These are phyloP conservation scores for Aspergillus pseudoviridinutans DNA, from an alignment of 2,329 filamentous ascomycete species.

Conservation along the genomic window DNA sequence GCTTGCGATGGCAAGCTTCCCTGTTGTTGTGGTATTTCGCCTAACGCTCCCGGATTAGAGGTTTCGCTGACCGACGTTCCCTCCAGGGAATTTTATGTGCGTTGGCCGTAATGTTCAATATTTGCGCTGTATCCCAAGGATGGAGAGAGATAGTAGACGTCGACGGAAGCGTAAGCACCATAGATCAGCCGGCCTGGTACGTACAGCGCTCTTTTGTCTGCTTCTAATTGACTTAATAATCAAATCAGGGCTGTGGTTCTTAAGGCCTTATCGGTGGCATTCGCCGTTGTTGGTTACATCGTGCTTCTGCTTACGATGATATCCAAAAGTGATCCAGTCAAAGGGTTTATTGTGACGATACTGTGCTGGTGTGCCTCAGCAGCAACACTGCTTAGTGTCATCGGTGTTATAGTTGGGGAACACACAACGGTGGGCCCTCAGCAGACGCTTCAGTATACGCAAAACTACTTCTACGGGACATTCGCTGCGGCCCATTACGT, in stretches of 20 bases:
- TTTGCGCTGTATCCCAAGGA: neutral
- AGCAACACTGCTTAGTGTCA: neutral
- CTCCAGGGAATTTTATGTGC: neutral
- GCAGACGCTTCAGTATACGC: neutral
- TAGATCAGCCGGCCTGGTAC: neutral
- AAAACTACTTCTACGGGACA: slow-evolving; percentile 5
- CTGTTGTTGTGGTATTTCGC: neutral
- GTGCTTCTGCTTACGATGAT: neutral
- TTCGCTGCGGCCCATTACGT: slow-evolving; percentile 2
- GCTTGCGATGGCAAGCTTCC: neutral
- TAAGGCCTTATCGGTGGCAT: slow-evolving; percentile 1
- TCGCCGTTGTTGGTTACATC: neutral
- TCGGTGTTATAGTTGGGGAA: neutral
- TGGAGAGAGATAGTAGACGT: neutral
- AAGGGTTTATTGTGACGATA: neutral
- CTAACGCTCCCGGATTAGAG: neutral
- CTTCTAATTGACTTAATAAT: neutral
- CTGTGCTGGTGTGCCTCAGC: neutral
- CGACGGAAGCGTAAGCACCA: neutral
- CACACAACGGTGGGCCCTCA: neutral
- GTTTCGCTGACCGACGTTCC: neutral
- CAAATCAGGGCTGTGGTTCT: neutral
- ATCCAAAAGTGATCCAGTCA: neutral
- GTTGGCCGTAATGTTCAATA: neutral
- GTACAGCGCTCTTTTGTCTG: neutral